phyloP scores from a whole-genome alignment of 257 asterid genomes.

The Mentha longifolia region DNA sequence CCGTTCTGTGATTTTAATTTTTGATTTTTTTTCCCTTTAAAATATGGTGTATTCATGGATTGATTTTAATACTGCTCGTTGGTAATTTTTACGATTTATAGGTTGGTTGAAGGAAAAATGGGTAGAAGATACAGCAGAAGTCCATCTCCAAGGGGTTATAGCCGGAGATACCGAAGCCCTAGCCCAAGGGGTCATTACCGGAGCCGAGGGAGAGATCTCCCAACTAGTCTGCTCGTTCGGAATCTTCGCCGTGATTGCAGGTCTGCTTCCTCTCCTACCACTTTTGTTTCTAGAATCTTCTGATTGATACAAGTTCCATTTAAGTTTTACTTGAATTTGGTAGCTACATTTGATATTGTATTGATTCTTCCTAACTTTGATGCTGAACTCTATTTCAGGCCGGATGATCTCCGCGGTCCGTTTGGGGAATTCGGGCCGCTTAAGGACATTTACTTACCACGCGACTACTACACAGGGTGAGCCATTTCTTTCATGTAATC shows the following conservation, averaged over 20 bases:
- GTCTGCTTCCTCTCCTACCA: slow-evolving; percentile 32
- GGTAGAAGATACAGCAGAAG: slow-evolving; percentile 74
- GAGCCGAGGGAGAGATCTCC: slow-evolving; percentile 54
- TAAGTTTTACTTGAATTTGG: background rate
- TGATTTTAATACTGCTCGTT: background rate
- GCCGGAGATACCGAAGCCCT: slow-evolving; percentile 60
- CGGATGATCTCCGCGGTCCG: slow-evolving; percentile 70
- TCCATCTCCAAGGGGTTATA: slow-evolving; percentile 64
- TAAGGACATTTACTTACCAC: slow-evolving; percentile 69
- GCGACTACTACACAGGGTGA: slow-evolving; percentile 67
- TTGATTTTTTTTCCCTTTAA: background rate
- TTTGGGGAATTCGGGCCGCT: slow-evolving; percentile 75
- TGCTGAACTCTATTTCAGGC: slow-evolving; percentile 40
- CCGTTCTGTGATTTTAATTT: background rate
- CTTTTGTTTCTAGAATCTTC: background rate
- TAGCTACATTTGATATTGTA: background rate
- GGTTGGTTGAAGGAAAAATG: slow-evolving; percentile 32
- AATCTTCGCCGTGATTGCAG: slow-evolving; percentile 77
- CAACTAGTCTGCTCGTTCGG: slow-evolving; percentile 81
- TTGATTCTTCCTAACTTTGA: slow-evolving; percentile 18
- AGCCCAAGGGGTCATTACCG: slow-evolving; percentile 55
- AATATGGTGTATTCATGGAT: background rate
- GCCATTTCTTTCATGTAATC: slow-evolving; percentile 20
- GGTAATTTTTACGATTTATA: background rate
- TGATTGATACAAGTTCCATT: background rate